Conservation (phyloP, 768 basidiomycete species). For the Auriscalpium vulgare region DNA sequence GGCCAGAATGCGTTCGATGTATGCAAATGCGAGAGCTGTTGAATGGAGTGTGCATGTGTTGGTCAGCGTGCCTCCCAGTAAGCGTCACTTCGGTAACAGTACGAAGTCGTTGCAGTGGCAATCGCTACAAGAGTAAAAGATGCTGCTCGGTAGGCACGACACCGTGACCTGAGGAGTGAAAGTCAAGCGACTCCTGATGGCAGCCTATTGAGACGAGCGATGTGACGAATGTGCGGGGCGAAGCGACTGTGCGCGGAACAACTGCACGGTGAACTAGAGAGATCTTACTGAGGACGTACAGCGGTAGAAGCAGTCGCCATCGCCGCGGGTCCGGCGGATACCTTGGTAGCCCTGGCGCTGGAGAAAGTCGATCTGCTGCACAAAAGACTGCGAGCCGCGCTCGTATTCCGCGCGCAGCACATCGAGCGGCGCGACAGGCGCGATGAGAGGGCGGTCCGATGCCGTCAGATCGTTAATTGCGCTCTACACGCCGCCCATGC, state of each 20-base stretch:
- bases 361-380: slow-evolving; percentile 72
- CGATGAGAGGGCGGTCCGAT: slow-evolving; percentile 44
- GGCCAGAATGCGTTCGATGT: slow-evolving; percentile 61
- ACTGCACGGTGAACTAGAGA: no score
- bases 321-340: slow-evolving; percentile 70
- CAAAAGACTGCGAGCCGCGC: slow-evolving; percentile 47
- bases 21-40: slow-evolving; percentile 75
- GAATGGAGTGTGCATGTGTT: slow-evolving; percentile 14
- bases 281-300: slow-evolving; percentile 35
- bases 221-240: no score
- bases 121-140: no score
- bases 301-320: slow-evolving; percentile 88
- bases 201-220: no score
- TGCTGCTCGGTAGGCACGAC: no score
- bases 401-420: slow-evolving; percentile 61
- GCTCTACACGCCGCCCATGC: slow-evolving; percentile 19
- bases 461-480: slow-evolving; percentile 31
- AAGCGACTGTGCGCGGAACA: no score
- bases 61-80: background rate
- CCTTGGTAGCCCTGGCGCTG: slow-evolving; percentile 50
- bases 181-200: no score
- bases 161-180: no score
- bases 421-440: slow-evolving; percentile 42
- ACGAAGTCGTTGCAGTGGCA: no score
- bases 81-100: background rate